A percentile compares a stretch with the other conserved stretches of the same genome.
These are phyloP conservation scores for Cucurbita ficifolia DNA, from an alignment of 306 rosid genomes.

Conservation along the genomic window DNA sequence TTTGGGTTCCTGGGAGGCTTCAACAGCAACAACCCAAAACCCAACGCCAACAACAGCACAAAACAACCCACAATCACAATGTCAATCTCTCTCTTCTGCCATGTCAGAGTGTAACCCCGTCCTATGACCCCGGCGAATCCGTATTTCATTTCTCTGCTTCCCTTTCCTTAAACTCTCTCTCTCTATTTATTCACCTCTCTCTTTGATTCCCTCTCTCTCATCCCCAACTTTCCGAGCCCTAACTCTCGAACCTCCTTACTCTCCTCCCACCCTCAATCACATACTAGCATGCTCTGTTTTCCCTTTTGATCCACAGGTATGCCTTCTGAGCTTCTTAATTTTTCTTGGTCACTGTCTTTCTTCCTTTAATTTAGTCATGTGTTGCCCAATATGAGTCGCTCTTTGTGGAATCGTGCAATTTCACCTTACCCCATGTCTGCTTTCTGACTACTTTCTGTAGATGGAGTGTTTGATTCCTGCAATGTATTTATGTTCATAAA, in stretches of 20 bases:
- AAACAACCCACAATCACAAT: background rate
- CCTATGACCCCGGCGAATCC: slow-evolving; percentile 91
- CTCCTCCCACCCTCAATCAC: slow-evolving; percentile 21
- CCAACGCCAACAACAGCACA: slow-evolving; percentile 2
- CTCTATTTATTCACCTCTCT: slow-evolving; percentile 51
- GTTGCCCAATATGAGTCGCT: slow-evolving; percentile 15
- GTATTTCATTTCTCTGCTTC: slow-evolving; percentile 46
- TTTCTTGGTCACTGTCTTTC: slow-evolving; percentile 10
- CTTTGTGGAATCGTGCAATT: slow-evolving; percentile 17
- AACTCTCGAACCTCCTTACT: slow-evolving; percentile 22
- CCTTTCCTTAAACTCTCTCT: slow-evolving; percentile 17
- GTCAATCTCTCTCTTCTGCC: slow-evolving; percentile 34
- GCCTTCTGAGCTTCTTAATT: slow-evolving; percentile 42
- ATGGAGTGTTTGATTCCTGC: slow-evolving; percentile 12
- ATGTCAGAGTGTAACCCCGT: slow-evolving; percentile 88
- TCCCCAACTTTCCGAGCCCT: slow-evolving; percentile 53
- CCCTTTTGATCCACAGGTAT: slow-evolving; percentile 37
- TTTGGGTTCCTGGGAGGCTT: slow-evolving; percentile 11
- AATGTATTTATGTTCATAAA: slow-evolving; percentile 3
- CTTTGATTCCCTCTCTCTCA: slow-evolving; percentile 25
- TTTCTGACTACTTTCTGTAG: slow-evolving; percentile 15
- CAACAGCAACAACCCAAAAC: slow-evolving; percentile 20
- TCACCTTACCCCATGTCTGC: slow-evolving; percentile 13
- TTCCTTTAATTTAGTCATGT: slow-evolving; percentile 9
- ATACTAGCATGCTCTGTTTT: slow-evolving; percentile 13